Evolutionary conservation across 306 rosid species (phyloP).

Genomic region (Hippophae tibetana): DNA sequence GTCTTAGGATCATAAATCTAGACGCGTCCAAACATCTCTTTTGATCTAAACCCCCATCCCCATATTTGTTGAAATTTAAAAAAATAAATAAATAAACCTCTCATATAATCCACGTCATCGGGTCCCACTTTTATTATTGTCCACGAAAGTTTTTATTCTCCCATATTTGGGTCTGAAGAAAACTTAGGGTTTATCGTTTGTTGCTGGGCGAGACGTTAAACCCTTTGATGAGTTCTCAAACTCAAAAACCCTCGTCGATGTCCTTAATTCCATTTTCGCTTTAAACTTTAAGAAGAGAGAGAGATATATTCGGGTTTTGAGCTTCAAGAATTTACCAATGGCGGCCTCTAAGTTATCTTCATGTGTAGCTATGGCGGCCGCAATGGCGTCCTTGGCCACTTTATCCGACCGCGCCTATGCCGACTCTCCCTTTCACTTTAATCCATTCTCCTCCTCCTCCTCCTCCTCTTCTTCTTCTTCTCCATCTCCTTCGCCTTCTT

Average conservation of each 20-base stretch:
- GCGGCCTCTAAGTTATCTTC: slow-evolving; percentile 55
- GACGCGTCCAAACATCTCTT: too few relatives aligned
- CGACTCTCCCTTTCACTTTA: slow-evolving; percentile 51
- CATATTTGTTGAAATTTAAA: too few relatives aligned
- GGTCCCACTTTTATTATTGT: too few relatives aligned
- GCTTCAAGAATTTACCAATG: slow-evolving; percentile 35
- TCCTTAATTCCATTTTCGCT: not conserved
- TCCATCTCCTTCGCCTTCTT: slow-evolving; percentile 24
- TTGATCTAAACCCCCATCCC: too few relatives aligned
- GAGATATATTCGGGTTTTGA: not conserved
- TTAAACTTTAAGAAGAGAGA: not conserved
- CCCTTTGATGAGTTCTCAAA: slow-evolving; percentile 1
- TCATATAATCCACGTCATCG: too few relatives aligned
- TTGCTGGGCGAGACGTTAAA: not conserved
- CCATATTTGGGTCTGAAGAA: not conserved
- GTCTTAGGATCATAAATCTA: too few relatives aligned
- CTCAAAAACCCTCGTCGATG: not conserved
- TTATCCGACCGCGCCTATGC: slow-evolving; percentile 47
- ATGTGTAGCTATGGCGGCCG: slow-evolving; percentile 60
- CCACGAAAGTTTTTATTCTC: not conserved
- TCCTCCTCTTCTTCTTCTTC: slow-evolving; percentile 45
- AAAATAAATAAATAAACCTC: too few relatives aligned
- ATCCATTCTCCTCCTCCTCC: slow-evolving; percentile 25
- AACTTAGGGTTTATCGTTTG: slow-evolving; percentile 2
- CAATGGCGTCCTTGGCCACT: slow-evolving; percentile 47